Conservation (phyloP, 1,139 yeast genomes). For the Debaryomyces udenii region DNA sequence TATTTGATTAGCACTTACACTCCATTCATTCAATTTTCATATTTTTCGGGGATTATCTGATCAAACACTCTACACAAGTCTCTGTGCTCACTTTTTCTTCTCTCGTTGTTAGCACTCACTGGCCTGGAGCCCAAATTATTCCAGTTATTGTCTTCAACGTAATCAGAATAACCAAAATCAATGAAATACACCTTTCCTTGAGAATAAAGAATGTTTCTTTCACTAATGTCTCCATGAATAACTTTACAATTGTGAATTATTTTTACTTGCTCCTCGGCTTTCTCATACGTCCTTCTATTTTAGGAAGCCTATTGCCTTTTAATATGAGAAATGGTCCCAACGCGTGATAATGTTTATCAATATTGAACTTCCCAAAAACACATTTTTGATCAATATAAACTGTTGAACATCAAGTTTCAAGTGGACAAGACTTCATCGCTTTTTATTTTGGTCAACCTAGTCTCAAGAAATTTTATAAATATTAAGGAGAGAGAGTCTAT, state of each 20-base stretch:
- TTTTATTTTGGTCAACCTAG: no score
- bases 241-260: constrained; percentile 2
- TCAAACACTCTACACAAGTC: background rate
- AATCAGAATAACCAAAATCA: constrained; percentile 1
- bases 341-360: constrained; percentile 1
- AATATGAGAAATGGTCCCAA: constrained; percentile 1
- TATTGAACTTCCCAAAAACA: constrained; percentile 1
- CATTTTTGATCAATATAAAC: background rate
- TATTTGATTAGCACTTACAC: no score
- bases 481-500: no score
- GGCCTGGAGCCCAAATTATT: background rate
- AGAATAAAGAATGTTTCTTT: constrained; percentile 4
- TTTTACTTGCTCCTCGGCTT: background rate
- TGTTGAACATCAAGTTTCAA: no score
- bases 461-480: no score
- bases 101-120: background rate
- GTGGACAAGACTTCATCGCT: no score
- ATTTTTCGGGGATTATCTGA: background rate
- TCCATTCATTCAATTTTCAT: background rate
- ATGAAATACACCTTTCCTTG: background rate
- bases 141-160: background rate
- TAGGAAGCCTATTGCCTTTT: background rate
- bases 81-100: background rate
- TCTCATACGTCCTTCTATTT: background rate
- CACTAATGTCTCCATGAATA: constrained; percentile 3